Evolutionary conservation across 129 eudicot genomes (phyloP).

Genomic region (Gnaphalium uliginosum): DNA sequence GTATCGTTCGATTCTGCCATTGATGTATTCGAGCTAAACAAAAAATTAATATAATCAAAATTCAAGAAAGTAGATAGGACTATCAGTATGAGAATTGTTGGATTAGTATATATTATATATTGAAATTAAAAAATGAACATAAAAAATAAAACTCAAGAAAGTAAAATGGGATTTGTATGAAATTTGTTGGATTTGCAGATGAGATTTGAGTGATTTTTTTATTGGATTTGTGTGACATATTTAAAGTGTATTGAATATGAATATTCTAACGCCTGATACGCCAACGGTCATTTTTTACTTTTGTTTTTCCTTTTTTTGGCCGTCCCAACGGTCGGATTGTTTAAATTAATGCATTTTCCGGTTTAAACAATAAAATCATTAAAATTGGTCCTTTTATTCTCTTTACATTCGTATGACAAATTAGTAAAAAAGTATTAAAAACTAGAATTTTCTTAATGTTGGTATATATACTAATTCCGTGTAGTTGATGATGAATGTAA

Average conservation of each 20-base stretch:
- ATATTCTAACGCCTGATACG: slow-evolving; percentile 22
- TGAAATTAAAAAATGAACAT: no score
- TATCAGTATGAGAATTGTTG: neutral
- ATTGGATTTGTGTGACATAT: slow-evolving; percentile 26
- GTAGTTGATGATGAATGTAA: no score
- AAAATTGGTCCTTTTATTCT: no score
- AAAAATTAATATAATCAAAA: no score
- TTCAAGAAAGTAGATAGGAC: neutral
- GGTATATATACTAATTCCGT: no score
- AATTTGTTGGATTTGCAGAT: slow-evolving; percentile 5
- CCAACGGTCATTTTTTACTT: slow-evolving; percentile 41
- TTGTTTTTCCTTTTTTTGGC: slow-evolving; percentile 23
- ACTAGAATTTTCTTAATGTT: no score
- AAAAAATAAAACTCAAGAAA: neutral
- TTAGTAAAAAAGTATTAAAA: no score
- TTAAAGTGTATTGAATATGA: slow-evolving; percentile 10
- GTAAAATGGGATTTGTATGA: neutral
- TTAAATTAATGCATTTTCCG: neutral
- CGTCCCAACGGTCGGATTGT: slow-evolving; percentile 50
- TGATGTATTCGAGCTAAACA: neutral
- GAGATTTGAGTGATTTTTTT: slow-evolving; percentile 20
- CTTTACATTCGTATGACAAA: no score
- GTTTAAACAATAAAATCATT: no score
- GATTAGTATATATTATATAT: neutral
- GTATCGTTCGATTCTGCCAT: slow-evolving; percentile 56